Base-by-base conservation (phyloP, 1,284 basidiomycete species). In the Moniliophthora roreri region DNA sequence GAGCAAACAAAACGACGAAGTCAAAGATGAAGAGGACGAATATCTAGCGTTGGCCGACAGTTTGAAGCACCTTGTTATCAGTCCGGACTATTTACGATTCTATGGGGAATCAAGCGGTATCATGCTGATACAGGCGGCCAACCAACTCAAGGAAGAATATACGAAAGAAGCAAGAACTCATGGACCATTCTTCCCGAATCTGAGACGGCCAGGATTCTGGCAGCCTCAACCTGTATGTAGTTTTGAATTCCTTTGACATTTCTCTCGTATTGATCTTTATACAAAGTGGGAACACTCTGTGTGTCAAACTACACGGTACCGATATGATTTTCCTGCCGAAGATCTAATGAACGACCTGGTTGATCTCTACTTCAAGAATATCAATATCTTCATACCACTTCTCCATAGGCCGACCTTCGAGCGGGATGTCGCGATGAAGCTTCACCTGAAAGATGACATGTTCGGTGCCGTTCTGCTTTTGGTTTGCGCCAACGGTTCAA, bases 21-120 rank as follows among this genome's bases (percentile, higher is more conserved):
- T 36, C 45, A 28, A 35, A 28, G 71, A 70, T 39, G 72, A 75
- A 18, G 75, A 77, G 37, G 60, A 69, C 6, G 62, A 62, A 3
- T 68, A 70, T 35, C 52, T 74, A 11, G 64, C 69, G 7, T 60
- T 79, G 4, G 63, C 67, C 2, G 71, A 76, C 21, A 66, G 73
- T 16, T 52, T 81, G n/a, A 69, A 68, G 40, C 57, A 60, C 5
- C 56, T 79, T 21, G 57, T 63, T 2, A 52, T 80, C 9, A 62
- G 70, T 21, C 66, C 71, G 0, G 58, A 56, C 2, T 66, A 74
- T 2, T 69, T 73, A 35, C 74, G 85, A 8, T 91, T 87, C 66
- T 85, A 87, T 58, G 89, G 89, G 1, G 86, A 89, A 62, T 85
- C 85, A 1, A 89, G 87, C 49, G 81, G 82, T 3, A 77, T 82